These are phyloP conservation scores for Aristolochia fimbriata DNA, from an alignment of 164 flowering plant genomes.

Conservation along the genomic window DNA sequence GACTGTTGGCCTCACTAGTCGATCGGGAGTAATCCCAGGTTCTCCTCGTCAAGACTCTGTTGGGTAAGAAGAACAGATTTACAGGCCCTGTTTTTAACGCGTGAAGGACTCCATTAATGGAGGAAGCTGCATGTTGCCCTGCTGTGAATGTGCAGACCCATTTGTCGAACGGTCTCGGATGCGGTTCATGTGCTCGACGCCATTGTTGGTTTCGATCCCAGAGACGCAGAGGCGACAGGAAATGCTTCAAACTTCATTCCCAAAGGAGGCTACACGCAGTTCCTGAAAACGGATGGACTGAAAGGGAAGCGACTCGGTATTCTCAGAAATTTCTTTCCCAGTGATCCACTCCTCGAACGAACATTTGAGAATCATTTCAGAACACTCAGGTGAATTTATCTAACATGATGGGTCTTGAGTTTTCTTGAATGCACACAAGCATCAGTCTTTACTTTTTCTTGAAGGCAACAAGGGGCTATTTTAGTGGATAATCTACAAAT, in stretches of 20 bases:
- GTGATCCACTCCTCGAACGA: background rate
- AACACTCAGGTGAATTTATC: conserved; percentile 22
- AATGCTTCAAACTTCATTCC: conserved; percentile 45
- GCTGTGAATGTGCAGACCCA: conserved; percentile 30
- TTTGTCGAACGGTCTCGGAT: conserved; percentile 66
- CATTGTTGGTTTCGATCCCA: conserved; percentile 49
- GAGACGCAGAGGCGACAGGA: conserved; percentile 37
- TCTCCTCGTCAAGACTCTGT: conserved; percentile 27
- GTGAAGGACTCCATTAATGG: background rate
- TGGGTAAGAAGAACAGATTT: conserved; percentile 15
- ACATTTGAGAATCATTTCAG: conserved; percentile 23
- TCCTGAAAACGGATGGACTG: conserved; percentile 48
- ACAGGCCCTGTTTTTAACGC: background rate
- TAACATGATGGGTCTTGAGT: background rate
- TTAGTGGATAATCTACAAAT: conserved; percentile 39
- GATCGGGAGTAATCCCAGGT: conserved; percentile 30
- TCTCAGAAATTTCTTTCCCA: conserved; percentile 11
- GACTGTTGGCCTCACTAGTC: too few relatives aligned
- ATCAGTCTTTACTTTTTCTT: background rate
- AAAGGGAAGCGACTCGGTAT: conserved; percentile 46
- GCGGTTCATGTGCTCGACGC: conserved; percentile 58
- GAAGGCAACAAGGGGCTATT: conserved; percentile 29
- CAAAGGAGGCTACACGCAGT: conserved; percentile 48
- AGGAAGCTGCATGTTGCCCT: background rate
- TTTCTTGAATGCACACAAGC: background rate